Percentiles rank a stretch among this genome's conserved stretches.
Evolutionary conservation across 306 rosid species (phyloP).

Genomic region (Glycine soja): DNA sequence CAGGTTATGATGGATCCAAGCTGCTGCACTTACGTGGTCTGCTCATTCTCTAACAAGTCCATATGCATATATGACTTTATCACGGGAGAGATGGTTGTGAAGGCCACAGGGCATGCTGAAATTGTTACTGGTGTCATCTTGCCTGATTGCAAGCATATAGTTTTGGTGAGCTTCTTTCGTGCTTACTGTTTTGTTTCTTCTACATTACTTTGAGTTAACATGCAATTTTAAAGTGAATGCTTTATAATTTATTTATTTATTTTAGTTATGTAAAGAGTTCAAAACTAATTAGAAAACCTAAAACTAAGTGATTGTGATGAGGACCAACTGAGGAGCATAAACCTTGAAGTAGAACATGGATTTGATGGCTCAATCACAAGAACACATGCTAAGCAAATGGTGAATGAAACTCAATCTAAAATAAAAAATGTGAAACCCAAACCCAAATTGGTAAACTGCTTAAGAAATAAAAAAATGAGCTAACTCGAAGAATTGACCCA

Average conservation of each 20-base stretch:
- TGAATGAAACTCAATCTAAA: too few species aligned
- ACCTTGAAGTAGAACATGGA: too few species aligned
- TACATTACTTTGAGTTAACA: not conserved
- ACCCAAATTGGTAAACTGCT: too few species aligned
- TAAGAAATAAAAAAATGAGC: too few species aligned
- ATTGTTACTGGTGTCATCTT: constrained; percentile 79
- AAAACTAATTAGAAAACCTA: too few species aligned
- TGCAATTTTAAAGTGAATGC: constrained; percentile 29
- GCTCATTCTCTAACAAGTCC: constrained; percentile 79
- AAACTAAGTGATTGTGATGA: too few species aligned
- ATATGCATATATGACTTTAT: constrained; percentile 67
- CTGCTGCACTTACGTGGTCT: constrained; percentile 69
- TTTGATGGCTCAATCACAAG: too few species aligned
- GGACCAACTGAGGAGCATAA: too few species aligned
- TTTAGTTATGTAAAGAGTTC: too few species aligned
- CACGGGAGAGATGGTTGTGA: constrained; percentile 72
- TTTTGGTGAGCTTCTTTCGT: constrained; percentile 65
- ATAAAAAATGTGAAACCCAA: too few species aligned
- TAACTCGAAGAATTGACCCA: too few species aligned
- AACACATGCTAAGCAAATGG: too few species aligned
- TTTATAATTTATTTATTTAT: constrained; percentile 26
- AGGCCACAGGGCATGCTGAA: constrained; percentile 80
- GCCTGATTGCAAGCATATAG: constrained; percentile 80
- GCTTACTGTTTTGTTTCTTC: constrained; percentile 6
- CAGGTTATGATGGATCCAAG: constrained; percentile 83